Conservation (phyloP, 352 stramenopile species). For the Thraustotheca clavata region DNA sequence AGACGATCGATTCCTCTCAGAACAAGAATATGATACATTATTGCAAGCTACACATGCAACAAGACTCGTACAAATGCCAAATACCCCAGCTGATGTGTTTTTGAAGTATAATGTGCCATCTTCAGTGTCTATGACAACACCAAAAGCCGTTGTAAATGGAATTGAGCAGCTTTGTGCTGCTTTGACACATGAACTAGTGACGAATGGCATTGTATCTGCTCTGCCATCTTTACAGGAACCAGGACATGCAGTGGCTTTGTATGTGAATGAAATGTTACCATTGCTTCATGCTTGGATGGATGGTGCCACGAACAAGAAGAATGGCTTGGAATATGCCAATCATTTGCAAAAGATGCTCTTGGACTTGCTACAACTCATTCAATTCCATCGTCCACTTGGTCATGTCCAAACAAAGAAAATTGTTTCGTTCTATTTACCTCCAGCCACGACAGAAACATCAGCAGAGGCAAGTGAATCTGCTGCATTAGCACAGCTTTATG, state of each 20-base stretch:
- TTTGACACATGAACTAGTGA: constrained; percentile 6
- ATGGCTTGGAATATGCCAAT: background rate
- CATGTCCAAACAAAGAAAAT: background rate
- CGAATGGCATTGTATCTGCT: constrained; percentile 12
- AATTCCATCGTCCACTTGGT: background rate
- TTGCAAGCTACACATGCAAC: constrained; percentile 5
- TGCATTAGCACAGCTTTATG: constrained; percentile 13
- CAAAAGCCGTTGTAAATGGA: background rate
- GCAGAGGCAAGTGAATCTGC: background rate
- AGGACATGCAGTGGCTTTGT: background rate
- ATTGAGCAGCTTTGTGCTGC: background rate
- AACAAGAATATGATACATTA: constrained; percentile 17
- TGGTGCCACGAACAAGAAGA: background rate
- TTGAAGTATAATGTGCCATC: background rate
- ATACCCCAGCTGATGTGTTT: constrained; percentile 2
- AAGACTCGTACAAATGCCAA: constrained; percentile 11
- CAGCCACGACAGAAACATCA: background rate
- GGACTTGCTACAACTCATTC: background rate
- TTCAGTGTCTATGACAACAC: background rate
- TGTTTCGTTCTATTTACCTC: constrained; percentile 5
- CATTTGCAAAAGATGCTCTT: background rate
- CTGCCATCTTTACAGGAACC: background rate
- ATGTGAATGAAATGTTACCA: background rate
- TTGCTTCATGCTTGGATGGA: background rate
- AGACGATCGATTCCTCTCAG: background rate